Evolutionary conservation across 306 rosid species (phyloP).

Genomic region (Ochetophila trinervis): DNA sequence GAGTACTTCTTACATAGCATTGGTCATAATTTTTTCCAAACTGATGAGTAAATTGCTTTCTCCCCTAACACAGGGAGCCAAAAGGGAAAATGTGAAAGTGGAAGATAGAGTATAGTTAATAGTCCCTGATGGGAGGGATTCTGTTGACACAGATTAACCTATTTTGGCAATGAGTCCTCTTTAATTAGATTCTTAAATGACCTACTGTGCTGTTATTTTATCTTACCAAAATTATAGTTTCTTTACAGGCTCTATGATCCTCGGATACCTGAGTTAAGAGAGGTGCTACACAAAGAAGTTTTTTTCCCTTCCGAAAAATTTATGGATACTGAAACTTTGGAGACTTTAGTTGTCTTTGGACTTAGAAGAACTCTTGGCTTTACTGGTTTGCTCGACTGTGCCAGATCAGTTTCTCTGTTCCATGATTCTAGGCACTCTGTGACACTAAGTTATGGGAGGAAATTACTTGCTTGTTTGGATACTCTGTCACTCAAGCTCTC

Average conservation of each 20-base stretch:
- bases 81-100: too few relatives aligned
- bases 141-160: not conserved
- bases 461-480: slow-evolving; percentile 58
- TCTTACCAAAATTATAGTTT: slow-evolving; percentile 23
- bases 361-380: slow-evolving; percentile 76
- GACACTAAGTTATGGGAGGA: slow-evolving; percentile 51
- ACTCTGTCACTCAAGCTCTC: slow-evolving; percentile 59
- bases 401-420: slow-evolving; percentile 73
- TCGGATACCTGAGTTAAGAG: slow-evolving; percentile 61
- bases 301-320: slow-evolving; percentile 82
- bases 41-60: too few relatives aligned
- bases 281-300: slow-evolving; percentile 58
- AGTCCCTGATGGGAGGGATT: too few relatives aligned
- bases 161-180: not conserved
- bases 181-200: slow-evolving; percentile 5
- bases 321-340: slow-evolving; percentile 62
- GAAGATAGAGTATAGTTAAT: too few relatives aligned
- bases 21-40: too few relatives aligned
- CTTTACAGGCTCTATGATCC: slow-evolving; percentile 97
- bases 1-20: too few relatives aligned
- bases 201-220: not conserved
- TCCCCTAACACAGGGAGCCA: too few relatives aligned
- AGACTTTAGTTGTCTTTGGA: slow-evolving; percentile 72
- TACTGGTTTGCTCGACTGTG: slow-evolving; percentile 91
- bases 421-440: slow-evolving; percentile 54